A percentile compares a stretch with the other conserved stretches of the same genome.
Conservation (phyloP, 768 basidiomycete species). For the Tephrocybe sp. region DNA sequence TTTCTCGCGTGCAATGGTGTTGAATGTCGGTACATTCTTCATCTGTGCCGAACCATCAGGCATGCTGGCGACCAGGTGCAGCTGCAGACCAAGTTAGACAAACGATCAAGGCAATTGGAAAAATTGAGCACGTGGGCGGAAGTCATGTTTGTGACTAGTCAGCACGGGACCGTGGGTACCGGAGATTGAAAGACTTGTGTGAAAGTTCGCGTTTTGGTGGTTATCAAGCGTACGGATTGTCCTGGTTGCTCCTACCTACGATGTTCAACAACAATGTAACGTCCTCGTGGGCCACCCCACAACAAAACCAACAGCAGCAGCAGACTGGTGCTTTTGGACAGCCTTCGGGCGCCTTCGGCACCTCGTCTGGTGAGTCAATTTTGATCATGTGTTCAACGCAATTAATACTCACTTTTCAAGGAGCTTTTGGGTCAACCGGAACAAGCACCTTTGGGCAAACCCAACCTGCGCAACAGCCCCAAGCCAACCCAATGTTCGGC, state of each 20-base stretch:
- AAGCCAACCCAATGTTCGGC: slow-evolving; percentile 82
- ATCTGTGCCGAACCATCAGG: slow-evolving; percentile 43
- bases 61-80: slow-evolving; percentile 40
- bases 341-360: slow-evolving; percentile 56
- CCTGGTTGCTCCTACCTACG: slow-evolving; percentile 15
- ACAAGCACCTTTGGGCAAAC: slow-evolving; percentile 59
- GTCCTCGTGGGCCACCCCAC: slow-evolving; percentile 69
- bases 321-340: slow-evolving; percentile 70
- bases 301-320: slow-evolving; percentile 60
- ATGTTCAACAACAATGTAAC: slow-evolving; percentile 64
- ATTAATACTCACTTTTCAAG: slow-evolving; percentile 18
- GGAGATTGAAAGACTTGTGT: slow-evolving; percentile 36
- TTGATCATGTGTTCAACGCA: slow-evolving; percentile 19
- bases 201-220: slow-evolving; percentile 16
- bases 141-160: background rate
- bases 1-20: slow-evolving; percentile 77
- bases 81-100: slow-evolving; percentile 1
- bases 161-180: slow-evolving; percentile 25
- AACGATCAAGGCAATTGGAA: slow-evolving; percentile 9
- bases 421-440: slow-evolving; percentile 52
- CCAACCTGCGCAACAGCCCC: slow-evolving; percentile 51
- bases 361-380: slow-evolving; percentile 42
- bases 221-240: slow-evolving; percentile 1
- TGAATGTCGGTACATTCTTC: slow-evolving; percentile 58
- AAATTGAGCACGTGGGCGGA: slow-evolving; percentile 34